A percentile compares a stretch with the other conserved stretches of the same genome.
These are phyloP conservation scores for Groenewaldozyma salmanticensis DNA, from an alignment of 805 yeast genomes.

Conservation along the genomic window DNA sequence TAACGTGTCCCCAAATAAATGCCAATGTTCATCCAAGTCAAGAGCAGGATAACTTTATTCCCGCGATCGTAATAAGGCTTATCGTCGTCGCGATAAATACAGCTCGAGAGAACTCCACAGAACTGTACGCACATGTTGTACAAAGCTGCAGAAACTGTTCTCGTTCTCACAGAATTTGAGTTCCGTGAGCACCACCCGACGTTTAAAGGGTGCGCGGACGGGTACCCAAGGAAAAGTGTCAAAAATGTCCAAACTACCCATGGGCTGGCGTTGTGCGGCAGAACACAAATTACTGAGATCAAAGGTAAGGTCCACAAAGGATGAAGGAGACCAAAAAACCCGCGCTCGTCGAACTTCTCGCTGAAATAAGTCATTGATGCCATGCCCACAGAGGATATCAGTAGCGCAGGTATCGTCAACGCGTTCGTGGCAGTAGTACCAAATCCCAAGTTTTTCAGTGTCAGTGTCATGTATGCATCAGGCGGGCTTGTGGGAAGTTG, in stretches of 20 bases:
- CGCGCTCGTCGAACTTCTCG: conserved; percentile 11
- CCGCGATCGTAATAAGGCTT: conserved; percentile 53
- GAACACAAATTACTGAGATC: conserved; percentile 5
- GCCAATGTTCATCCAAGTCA: conserved; percentile 16
- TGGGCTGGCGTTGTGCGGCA: conserved; percentile 2
- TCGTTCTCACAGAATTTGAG: conserved; percentile 49
- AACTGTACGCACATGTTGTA: conserved; percentile 58
- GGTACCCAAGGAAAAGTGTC: conserved; percentile 21
- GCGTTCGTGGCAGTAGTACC: conserved; percentile 42
- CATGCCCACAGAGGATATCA: conserved; percentile 11
- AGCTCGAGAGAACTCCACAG: conserved; percentile 43
- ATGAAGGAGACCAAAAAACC: conserved; percentile 10
- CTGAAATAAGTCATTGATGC: conserved; percentile 11
- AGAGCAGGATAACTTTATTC: conserved; percentile 28
- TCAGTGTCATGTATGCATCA: conserved; percentile 38
- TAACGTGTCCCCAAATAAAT: conserved; percentile 10
- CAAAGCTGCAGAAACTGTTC: conserved; percentile 57
- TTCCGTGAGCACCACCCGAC: conserved; percentile 56
- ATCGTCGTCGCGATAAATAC: conserved; percentile 50
- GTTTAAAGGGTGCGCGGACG: conserved; percentile 41
- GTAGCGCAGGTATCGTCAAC: conserved; percentile 31
- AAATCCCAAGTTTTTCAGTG: conserved; percentile 42
- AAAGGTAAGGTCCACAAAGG: conserved; percentile 14
- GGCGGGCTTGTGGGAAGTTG: conserved; percentile 32
- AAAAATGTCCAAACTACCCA: conserved; percentile 26